Base-by-base conservation (phyloP, 495 filamentous ascomycete genomes). In the Trichoderma orchidacearum region DNA sequence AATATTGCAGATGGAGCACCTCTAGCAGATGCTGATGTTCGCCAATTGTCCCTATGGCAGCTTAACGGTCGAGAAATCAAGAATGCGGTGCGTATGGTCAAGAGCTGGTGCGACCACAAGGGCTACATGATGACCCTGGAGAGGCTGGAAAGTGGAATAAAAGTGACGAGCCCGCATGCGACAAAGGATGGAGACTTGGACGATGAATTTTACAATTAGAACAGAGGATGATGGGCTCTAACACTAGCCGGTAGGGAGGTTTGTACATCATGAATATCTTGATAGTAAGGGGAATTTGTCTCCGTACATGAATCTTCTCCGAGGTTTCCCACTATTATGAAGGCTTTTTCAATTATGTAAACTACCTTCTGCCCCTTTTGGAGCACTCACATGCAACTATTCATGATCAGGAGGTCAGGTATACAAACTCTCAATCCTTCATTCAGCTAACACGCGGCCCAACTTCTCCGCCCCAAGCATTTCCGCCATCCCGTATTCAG, bases 51-150 rank as follows among this genome's bases (percentile, higher is more conserved):
- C 0, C 57, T 57, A 3, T 66, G 72, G 58, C 60, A 74, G 54
- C 64, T 85, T 66, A 85, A 85, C 61, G 82, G 82, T 0, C 63
- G 80, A 41, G 76, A 85, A 67, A 86, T 85, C 58, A 82, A 83
- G 66, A 86, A 84, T 62, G 72, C 79, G 3, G 68, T 85, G 23
- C 82, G 83, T 64, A 83, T 67, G 65, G 60, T 62, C 1, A 54
- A 54, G 29, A 65, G 56, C 30, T 72, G 70, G 70, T 71, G 68
- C 56, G 60, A 68, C 34, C 59, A 66, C 61, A 71, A 70, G 63
- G 59, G 56, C 12, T 68, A 66, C 30, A 61, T 57, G 30, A 60
- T 72, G 62, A 68, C 59, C 23, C 56, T 72, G 52, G 36, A 59
- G 41, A 56, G 67, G 51, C 51, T 68, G 53, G 70, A 71, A 55